Base-by-base conservation (phyloP, 73 alveolate genomes). In the Paramecium pentaurelia region DNA sequence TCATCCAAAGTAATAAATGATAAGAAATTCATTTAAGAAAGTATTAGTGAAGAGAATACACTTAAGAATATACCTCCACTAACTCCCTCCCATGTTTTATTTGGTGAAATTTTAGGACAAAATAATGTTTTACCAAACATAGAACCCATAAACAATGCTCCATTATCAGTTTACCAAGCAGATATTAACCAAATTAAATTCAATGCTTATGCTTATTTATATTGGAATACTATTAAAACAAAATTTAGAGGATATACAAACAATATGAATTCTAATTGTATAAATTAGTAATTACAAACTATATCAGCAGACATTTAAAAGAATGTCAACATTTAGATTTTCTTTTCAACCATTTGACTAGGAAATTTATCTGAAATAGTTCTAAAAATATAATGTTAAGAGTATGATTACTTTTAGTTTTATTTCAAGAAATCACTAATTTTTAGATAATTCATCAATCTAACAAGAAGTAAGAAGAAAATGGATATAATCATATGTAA, bases 71-170 rank as follows among this genome's bases (percentile, higher is more conserved):
- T 38, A 11, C 92, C 94, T 44, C 94, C 94, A 47, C 86, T 64
- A 4, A 89, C 94, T 27, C 94, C 94, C 77, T 89, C 94, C 75
- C 87, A 64, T 6, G 94, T 89, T 64, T 89, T 89, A 47, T 89
- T 89, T 25, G 94, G 94, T 27, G 94, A 89, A 8, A 89, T 89
- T 71, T 83, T 89, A 11, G 94, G 94, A 28, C 94, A 89, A 83
- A 89, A 89, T 40, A 71, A 64, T 1, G 77, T 89, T 89, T 71
- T 89, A 1, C 94, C 94, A 25, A 89, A 70, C 73, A 83, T 83
- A 28, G 94, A 89, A 45, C 94, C 94, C 85, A 89, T 89, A 40
- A 89, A 89, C 34, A 89, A 83, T 3, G 94, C 94, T 2, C 94
- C 94, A 45, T 89, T 89, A 73, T 89, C 94, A 27, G 92, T 89